phyloP scores from a whole-genome alignment of 108 stramenopile genomes.

The Asterionellopsis glacialis region DNA sequence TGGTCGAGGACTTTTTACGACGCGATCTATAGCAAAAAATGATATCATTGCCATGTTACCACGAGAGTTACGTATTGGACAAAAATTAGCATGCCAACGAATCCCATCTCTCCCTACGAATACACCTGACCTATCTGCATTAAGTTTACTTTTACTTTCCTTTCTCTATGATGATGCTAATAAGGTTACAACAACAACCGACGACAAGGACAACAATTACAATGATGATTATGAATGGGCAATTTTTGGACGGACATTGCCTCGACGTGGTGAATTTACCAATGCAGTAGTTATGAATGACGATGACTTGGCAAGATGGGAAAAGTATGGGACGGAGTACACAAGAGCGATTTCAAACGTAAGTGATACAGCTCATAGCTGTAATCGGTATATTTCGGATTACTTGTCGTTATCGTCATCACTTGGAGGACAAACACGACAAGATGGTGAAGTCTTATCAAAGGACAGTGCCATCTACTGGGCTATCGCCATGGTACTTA shows the following conservation, averaged over 20 bases:
- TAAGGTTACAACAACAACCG: too few relatives aligned
- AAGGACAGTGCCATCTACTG: not conserved
- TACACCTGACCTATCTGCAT: conserved; percentile 15
- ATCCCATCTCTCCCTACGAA: not conserved
- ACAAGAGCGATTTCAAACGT: not conserved
- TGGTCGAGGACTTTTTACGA: conserved; percentile 8
- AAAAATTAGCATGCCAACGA: conserved; percentile 5
- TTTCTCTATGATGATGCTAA: not conserved
- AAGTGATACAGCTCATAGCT: not conserved
- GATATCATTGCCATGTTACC: conserved; percentile 9
- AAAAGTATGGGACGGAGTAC: conserved; percentile 1
- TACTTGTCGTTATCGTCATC: too few relatives aligned
- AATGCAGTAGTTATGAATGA: not conserved
- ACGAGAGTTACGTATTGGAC: conserved; percentile 10
- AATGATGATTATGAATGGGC: conserved; percentile 2
- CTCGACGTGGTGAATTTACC: not conserved
- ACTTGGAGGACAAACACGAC: too few relatives aligned
- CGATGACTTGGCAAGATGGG: not conserved
- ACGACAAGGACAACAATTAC: too few relatives aligned
- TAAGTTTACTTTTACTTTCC: conserved; percentile 7
- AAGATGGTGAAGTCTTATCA: not conserved
- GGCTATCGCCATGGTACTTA: conserved; percentile 16
- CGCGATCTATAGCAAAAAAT: not conserved
- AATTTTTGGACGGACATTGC: conserved; percentile 5
- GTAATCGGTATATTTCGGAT: conserved; percentile 9